Percentiles rank a stretch among this genome's conserved stretches.
phyloP scores from a whole-genome alignment of 164 flowering plant genomes.

The Berberis vulgaris region DNA sequence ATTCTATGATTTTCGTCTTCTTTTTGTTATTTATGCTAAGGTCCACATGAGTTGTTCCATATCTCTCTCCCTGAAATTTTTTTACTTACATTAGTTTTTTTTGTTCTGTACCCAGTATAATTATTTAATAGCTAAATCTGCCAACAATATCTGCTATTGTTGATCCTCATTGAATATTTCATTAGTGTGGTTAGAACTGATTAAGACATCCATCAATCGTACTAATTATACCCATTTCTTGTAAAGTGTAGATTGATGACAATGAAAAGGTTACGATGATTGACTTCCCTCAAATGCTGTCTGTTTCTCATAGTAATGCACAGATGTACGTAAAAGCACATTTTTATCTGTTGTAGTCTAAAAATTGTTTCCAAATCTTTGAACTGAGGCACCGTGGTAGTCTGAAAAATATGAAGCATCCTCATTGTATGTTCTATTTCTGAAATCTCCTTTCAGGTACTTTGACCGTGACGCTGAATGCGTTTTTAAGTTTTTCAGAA shows the following conservation, averaged over 20 bases:
- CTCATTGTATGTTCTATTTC: neutral
- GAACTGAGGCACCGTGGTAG: too few species aligned
- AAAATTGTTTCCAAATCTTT: neutral
- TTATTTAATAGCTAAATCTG: too few species aligned
- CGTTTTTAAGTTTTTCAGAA: constrained; percentile 74
- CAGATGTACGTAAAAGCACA: constrained; percentile 50
- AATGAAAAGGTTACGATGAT: constrained; percentile 89
- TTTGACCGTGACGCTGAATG: constrained; percentile 97
- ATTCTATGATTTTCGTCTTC: too few species aligned
- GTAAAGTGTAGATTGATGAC: constrained; percentile 64
- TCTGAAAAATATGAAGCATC: neutral
- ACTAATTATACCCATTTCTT: neutral
- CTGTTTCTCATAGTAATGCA: constrained; percentile 85
- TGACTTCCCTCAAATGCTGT: constrained; percentile 99
- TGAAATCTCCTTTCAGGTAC: constrained; percentile 41
- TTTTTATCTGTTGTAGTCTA: neutral
- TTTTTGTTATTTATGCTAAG: too few species aligned
- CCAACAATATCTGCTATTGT: too few species aligned
- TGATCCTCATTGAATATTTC: neutral
- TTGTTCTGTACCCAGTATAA: too few species aligned
- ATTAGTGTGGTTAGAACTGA: neutral
- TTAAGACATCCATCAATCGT: neutral
- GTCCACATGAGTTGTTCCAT: too few species aligned
- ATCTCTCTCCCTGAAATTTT: too few species aligned
- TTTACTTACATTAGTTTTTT: too few species aligned